phyloP scores from a whole-genome alignment of 2,329 filamentous ascomycete species.

The Rhynchosporium secalis region DNA sequence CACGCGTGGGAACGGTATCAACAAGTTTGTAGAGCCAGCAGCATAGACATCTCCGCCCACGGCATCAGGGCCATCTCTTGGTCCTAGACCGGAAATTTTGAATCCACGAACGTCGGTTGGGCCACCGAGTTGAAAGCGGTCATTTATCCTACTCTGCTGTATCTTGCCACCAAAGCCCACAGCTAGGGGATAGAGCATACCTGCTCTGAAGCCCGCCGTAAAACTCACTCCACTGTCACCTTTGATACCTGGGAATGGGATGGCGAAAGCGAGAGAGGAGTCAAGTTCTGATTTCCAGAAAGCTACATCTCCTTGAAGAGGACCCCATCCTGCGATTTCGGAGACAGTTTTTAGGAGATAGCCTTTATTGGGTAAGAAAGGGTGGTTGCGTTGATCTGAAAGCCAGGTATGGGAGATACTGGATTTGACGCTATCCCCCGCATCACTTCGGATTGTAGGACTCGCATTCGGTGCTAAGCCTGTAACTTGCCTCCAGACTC shows the following conservation, averaged over 20 bases:
- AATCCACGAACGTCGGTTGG: conserved; percentile 95
- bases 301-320: conserved; percentile 83
- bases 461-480: conserved; percentile 74
- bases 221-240: conserved; percentile 77
- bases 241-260: conserved; percentile 68
- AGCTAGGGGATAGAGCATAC: conserved; percentile 79
- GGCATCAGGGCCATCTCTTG: conserved; percentile 80
- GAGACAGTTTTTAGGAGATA: conserved; percentile 76
- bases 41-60: conserved; percentile 91
- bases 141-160: conserved; percentile 78
- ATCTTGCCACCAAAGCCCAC: conserved; percentile 56
- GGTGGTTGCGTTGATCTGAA: conserved; percentile 78
- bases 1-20: conserved; percentile 79
- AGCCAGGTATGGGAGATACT: conserved; percentile 79
- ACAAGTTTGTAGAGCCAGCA: conserved; percentile 81
- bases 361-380: conserved; percentile 79
- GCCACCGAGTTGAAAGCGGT: conserved; percentile 92
- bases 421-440: conserved; percentile 89
- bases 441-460: conserved; percentile 77
- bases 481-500: conserved; percentile 86
- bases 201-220: conserved; percentile 77
- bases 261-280: conserved; percentile 70
- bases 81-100: conserved; percentile 83
- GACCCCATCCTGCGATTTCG: conserved; percentile 85
- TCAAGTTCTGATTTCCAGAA: conserved; percentile 93